A percentile compares a stretch with the other conserved stretches of the same genome.
phyloP scores from a whole-genome alignment of 345 rosid species.

The Melaleuca quinquenervia region DNA sequence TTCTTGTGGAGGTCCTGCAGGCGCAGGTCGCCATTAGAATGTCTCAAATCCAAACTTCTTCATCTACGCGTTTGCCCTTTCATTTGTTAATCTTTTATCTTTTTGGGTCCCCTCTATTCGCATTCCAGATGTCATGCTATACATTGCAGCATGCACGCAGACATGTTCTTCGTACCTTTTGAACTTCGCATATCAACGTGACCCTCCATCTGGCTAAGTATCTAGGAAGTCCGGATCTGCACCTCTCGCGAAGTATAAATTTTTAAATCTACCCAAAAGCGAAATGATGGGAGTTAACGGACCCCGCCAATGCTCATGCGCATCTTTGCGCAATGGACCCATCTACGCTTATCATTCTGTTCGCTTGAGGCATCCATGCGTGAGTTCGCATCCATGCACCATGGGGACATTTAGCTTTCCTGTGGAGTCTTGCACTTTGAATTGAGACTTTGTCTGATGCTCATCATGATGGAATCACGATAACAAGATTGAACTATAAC shows the following conservation, averaged over 20 bases:
- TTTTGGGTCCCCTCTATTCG: neutral
- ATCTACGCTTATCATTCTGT: neutral
- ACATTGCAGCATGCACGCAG: neutral
- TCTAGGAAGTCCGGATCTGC: neutral
- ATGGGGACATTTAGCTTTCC: neutral
- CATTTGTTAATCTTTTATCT: neutral
- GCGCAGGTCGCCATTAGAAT: neutral
- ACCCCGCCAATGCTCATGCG: neutral
- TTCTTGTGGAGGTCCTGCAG: neutral
- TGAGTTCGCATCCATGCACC: neutral
- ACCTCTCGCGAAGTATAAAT: neutral
- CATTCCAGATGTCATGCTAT: neutral
- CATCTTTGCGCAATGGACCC: neutral
- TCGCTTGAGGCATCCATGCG: neutral
- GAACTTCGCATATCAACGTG: neutral
- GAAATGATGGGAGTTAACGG: neutral
- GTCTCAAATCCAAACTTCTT: neutral
- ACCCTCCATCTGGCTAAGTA: neutral
- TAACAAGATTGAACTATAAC: neutral
- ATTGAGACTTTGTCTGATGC: neutral
- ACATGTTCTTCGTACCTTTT: neutral
- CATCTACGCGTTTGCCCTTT: neutral
- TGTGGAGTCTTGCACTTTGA: neutral
- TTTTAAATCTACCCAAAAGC: neutral
- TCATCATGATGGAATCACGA: neutral